Evolutionary conservation across 2,329 filamentous ascomycete species (phyloP).

Genomic region (Elsinoe arachidis): DNA sequence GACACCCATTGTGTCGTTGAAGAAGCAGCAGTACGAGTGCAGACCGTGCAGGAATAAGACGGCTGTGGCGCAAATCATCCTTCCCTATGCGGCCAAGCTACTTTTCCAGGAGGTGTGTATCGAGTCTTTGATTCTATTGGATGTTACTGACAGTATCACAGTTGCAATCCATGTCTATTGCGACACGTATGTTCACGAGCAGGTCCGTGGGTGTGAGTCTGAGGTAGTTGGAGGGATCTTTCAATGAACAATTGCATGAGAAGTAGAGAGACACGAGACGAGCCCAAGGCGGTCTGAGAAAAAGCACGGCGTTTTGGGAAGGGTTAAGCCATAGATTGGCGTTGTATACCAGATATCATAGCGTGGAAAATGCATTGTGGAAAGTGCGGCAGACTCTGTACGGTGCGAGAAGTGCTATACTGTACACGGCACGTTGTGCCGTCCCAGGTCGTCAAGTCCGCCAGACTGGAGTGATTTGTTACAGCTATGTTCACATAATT

Average conservation of each 20-base stretch:
- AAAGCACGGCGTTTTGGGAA: background rate
- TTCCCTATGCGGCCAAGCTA: conserved; percentile 94
- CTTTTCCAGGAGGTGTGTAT: conserved; percentile 72
- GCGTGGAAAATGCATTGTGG: background rate
- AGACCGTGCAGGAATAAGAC: conserved; percentile 98
- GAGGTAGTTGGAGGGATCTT: background rate
- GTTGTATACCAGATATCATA: background rate
- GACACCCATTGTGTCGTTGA: conserved; percentile 88
- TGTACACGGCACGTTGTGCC: too few relatives aligned
- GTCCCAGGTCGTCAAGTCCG: too few relatives aligned
- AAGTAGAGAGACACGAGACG: background rate
- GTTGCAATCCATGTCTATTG: background rate
- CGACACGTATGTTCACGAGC: conserved; percentile 4
- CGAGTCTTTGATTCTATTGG: background rate
- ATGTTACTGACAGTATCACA: background rate
- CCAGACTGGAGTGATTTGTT: too few relatives aligned
- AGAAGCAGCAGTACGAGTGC: conserved; percentile 93
- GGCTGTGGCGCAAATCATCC: conserved; percentile 93
- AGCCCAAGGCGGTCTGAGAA: background rate
- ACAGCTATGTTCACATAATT: too few relatives aligned
- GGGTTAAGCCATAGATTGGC: background rate
- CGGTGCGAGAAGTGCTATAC: too few relatives aligned
- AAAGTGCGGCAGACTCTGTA: background rate
- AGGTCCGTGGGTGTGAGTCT: background rate
- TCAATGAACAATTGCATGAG: background rate